Conservation (phyloP, 2,329 filamentous ascomycete genomes). For the Grosmannia penicillata region DNA sequence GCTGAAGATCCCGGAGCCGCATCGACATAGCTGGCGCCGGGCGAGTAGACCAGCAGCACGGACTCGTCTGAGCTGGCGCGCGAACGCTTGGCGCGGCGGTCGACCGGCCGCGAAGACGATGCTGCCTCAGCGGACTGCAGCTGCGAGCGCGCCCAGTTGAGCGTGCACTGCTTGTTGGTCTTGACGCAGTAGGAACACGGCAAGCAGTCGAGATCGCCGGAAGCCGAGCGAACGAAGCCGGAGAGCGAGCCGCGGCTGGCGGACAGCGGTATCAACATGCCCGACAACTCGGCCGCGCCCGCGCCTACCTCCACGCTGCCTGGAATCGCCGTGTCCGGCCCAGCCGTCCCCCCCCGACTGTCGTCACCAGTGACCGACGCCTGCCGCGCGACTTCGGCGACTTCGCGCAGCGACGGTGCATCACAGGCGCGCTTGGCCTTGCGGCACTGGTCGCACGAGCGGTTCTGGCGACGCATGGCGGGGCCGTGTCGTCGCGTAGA, state of each 20-base stretch:
- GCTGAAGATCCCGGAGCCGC: too few species aligned
- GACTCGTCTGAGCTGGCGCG: slow-evolving; percentile 3
- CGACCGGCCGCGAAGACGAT: not conserved
- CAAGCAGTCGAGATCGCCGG: not conserved
- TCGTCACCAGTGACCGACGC: not conserved
- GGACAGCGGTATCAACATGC: too few species aligned
- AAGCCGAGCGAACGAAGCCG: too few species aligned
- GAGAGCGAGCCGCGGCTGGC: too few species aligned
- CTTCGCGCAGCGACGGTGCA: slow-evolving; percentile 9
- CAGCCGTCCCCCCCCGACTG: not conserved
- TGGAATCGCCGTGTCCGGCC: not conserved
- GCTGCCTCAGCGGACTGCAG: slow-evolving; percentile 5
- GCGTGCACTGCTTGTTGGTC: slow-evolving; percentile 13
- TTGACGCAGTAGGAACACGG: slow-evolving; percentile 13
- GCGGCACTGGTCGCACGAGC: slow-evolving; percentile 12
- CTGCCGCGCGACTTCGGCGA: not conserved
- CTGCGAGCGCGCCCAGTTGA: slow-evolving; percentile 13
- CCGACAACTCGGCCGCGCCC: too few species aligned
- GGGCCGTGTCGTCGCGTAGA: not conserved
- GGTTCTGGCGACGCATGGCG: slow-evolving; percentile 11
- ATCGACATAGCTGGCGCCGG: too few species aligned
- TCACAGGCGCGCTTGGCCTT: slow-evolving; percentile 12
- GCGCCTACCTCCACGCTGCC: not conserved
- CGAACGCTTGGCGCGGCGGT: slow-evolving; percentile 6
- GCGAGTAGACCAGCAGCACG: too few species aligned